Base-by-base conservation (phyloP, 495 filamentous ascomycete genomes). In the Penicillium antarcticum region DNA sequence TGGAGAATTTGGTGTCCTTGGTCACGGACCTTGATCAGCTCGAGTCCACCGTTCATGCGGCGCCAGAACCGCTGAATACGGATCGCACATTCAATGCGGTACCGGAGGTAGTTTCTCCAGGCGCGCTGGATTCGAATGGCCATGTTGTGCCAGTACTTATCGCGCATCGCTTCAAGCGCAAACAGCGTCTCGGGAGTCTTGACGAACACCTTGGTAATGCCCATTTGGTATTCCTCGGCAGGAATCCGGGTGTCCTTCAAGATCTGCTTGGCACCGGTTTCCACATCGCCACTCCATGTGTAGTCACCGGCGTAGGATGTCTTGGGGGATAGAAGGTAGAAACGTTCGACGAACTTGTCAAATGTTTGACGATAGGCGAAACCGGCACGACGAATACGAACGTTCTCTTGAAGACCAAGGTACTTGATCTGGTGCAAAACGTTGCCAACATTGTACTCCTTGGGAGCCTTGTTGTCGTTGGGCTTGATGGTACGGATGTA, bases 401-500 rank as follows among this genome's bases (percentile, higher is more conserved):
- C 94, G 79, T 99, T 99, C 75, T 99, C 95, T 62, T 97, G 92
- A 8, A 99, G 74, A 80, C 95, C 95, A 13, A 99, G 87, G 63
- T 99, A 99, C 61, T 99, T 97, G 80, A 99, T 95, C 69, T 99
- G 95, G 79, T 99, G 95, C 54, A 97, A 77, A 31, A 97, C 95
- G 61, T 96, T 97, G 21, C 84, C 83, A 10, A 75, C 78, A 56
- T 95, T 96, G 65, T 96, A 99, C 67, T 99, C 94, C 17, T 80
- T 81, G 0, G 91, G 87, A 9, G 89, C 92, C 69, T 97, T 97
- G 73, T 96, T 97, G 60, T 99, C 95, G 69, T 99, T 99, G 4
- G 95, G 95, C 67, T 99, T 99, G 70, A 99, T 99, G 3, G 95
- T 99, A 58, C 95, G 88, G 63, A 99, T 99, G 63, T 99, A 99